These are phyloP conservation scores for Claviceps purpurea DNA, from an alignment of 2,329 filamentous ascomycete species.

Conservation along the genomic window DNA sequence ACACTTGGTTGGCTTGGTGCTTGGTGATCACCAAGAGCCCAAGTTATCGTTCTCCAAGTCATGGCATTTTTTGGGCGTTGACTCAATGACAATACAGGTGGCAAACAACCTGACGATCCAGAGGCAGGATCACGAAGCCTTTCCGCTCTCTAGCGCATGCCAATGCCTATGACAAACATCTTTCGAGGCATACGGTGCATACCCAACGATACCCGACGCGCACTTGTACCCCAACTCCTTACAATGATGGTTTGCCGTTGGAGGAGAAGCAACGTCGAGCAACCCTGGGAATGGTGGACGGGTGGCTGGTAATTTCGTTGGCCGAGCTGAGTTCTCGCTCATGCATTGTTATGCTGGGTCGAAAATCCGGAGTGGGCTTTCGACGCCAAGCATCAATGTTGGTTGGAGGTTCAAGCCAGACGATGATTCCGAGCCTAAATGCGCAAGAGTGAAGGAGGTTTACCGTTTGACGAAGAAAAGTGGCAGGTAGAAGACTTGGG, in stretches of 20 bases:
- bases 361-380: not conserved
- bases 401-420: not conserved
- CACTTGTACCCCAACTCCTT: not conserved
- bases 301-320: not conserved
- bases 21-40: not conserved
- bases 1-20: not conserved
- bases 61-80: slow-evolving; percentile 1
- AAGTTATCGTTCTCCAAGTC: not conserved
- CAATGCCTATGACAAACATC: not conserved
- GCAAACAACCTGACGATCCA: not conserved
- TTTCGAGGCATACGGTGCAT: not conserved
- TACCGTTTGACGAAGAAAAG: not conserved
- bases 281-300: not conserved
- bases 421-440: too few species aligned
- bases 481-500: not conserved
- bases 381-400: not conserved
- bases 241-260: not conserved
- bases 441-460: not conserved
- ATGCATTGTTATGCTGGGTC: slow-evolving; percentile 1
- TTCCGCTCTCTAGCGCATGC: not conserved
- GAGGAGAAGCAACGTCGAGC: not conserved
- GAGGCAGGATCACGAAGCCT: not conserved
- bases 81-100: not conserved
- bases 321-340: not conserved
- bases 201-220: slow-evolving; percentile 7